Conservation (phyloP, 805 yeast species). For the Crinitomyces ghanaensis region DNA sequence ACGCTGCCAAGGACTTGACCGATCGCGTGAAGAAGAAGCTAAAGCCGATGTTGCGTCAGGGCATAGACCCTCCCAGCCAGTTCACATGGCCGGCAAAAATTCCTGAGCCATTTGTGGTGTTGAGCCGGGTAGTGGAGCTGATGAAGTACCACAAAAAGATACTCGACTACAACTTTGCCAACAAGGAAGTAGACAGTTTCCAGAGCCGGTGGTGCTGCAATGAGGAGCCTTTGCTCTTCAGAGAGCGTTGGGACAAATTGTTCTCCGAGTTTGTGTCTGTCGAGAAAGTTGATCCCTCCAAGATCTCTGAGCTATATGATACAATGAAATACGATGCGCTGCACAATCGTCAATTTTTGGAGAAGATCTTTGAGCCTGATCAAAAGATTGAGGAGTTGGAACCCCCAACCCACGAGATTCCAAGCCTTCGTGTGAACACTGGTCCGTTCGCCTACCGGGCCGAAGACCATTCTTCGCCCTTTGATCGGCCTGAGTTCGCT, state of each 20-base stretch:
- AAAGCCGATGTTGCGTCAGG: constrained; percentile 88
- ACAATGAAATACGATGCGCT: constrained; percentile 98
- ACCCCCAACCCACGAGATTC: constrained; percentile 17
- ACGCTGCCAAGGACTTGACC: constrained; percentile 97
- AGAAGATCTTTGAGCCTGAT: constrained; percentile 64
- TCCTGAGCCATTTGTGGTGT: constrained; percentile 94
- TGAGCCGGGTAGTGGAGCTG: constrained; percentile 85
- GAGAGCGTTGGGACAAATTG: constrained; percentile 94
- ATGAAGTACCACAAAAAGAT: constrained; percentile 85
- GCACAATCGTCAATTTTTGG: constrained; percentile 83
- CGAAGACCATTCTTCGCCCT: constrained; percentile 26
- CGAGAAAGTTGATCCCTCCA: constrained; percentile 95
- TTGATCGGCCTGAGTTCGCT: constrained; percentile 71
- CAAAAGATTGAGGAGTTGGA: constrained; percentile 25
- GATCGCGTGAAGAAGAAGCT: constrained; percentile 94
- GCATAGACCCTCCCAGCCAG: constrained; percentile 93
- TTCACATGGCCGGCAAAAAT: constrained; percentile 98
- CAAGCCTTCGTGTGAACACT: constrained; percentile 10
- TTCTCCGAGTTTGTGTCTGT: constrained; percentile 85
- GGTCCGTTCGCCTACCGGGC: too few species aligned
- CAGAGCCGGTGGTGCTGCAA: constrained; percentile 92
- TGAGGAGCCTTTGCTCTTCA: constrained; percentile 81
- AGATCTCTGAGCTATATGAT: constrained; percentile 91
- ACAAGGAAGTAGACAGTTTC: constrained; percentile 52
- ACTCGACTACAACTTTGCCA: constrained; percentile 67